These are phyloP conservation scores for Arctium minus DNA, from an alignment of 129 eudicot species.

Conservation along the genomic window DNA sequence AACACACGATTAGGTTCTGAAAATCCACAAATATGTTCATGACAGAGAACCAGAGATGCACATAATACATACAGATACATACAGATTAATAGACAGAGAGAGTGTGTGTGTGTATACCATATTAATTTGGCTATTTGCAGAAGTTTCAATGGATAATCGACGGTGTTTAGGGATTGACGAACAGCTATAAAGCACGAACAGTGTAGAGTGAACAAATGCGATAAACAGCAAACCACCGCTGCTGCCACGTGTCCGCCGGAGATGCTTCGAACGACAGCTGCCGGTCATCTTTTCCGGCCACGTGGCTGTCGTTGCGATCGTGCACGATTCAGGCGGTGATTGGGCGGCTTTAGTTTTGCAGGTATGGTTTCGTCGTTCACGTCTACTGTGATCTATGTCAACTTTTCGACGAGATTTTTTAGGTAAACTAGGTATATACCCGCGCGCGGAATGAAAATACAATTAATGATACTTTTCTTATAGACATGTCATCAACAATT, in stretches of 20 bases:
- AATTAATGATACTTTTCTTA: too few relatives aligned
- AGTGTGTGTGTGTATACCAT: constrained; percentile 14
- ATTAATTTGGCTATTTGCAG: background rate
- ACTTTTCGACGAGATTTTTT: background rate
- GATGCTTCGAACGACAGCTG: constrained; percentile 9
- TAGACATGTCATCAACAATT: too few relatives aligned
- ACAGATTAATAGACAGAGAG: background rate
- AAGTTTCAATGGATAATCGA: background rate
- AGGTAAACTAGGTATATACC: too few relatives aligned
- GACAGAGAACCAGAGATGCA: background rate
- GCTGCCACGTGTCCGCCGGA: constrained; percentile 14
- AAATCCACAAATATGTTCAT: background rate
- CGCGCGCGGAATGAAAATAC: too few relatives aligned
- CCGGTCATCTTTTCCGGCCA: constrained; percentile 3
- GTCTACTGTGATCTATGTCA: background rate
- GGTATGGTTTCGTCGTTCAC: background rate
- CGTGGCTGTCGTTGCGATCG: constrained; percentile 13
- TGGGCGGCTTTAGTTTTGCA: constrained; percentile 6
- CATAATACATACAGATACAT: background rate
- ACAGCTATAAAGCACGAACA: background rate
- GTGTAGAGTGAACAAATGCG: constrained; percentile 4
- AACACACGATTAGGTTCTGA: background rate
- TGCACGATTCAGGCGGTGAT: constrained; percentile 3
- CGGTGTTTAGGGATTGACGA: constrained; percentile 6
- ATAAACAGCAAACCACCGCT: background rate